These are phyloP conservation scores for Ceratopteris richardii DNA, from an alignment of 75 land plant species.

Conservation along the genomic window DNA sequence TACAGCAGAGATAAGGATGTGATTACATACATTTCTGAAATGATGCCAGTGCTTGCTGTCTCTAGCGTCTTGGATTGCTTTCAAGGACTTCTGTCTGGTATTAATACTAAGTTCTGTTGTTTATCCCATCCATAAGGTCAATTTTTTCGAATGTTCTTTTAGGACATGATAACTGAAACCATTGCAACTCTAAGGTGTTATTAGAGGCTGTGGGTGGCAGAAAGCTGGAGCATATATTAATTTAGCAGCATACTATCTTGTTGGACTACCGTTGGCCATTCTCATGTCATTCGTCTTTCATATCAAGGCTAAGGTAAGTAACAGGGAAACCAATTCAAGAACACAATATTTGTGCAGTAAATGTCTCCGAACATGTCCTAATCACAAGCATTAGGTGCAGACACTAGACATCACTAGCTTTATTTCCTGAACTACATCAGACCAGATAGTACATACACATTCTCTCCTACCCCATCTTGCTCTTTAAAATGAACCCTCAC, in stretches of 20 bases:
- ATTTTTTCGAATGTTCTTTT: no score
- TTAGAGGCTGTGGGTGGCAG: conserved; percentile 86
- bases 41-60: conserved; percentile 42
- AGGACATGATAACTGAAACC: no score
- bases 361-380: no score
- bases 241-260: conserved; percentile 61
- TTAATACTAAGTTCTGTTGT: no score
- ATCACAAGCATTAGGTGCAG: no score
- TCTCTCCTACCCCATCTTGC: no score
- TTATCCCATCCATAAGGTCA: no score
- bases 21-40: conserved; percentile 25
- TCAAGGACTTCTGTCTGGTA: conserved; percentile 59
- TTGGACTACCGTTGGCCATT: conserved; percentile 55
- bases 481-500: no score
- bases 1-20: conserved; percentile 53
- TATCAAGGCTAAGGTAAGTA: conserved; percentile 49
- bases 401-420: no score
- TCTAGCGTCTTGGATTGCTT: conserved; percentile 35
- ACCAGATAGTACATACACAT: background rate
- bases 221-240: conserved; percentile 59
- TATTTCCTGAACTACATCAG: background rate
- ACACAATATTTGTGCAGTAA: no score
- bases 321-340: no score
- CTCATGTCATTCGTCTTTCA: conserved; percentile 48
- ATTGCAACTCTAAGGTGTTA: conserved; percentile 35